These are phyloP conservation scores for Raphanus hybrid DNA, from an alignment of 441 rosid species.

Conservation along the genomic window DNA sequence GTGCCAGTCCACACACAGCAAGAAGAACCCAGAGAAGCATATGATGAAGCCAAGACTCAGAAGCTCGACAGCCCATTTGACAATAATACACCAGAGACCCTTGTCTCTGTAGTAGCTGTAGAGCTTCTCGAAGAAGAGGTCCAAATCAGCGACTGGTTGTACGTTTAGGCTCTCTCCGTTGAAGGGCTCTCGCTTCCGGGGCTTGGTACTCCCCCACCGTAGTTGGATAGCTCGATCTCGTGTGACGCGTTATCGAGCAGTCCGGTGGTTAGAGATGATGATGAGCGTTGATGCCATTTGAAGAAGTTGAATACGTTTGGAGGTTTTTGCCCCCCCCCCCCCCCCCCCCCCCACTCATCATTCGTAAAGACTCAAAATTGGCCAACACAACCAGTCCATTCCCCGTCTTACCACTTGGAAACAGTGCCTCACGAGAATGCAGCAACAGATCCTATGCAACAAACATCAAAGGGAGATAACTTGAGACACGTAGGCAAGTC, in stretches of 20 bases:
- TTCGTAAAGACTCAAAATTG: conserved; percentile 58
- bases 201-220: conserved; percentile 77
- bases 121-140: conserved; percentile 88
- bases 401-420: conserved; percentile 48
- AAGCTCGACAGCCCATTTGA: conserved; percentile 97
- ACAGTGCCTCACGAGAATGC: conserved; percentile 15
- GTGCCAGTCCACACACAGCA: conserved; percentile 94
- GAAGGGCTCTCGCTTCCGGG: conserved; percentile 99
- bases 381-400: conserved; percentile 81
- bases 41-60: conserved; percentile 87
- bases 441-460: not conserved
- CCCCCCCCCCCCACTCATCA: conserved; percentile 87
- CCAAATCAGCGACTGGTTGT: conserved; percentile 90
- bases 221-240: conserved; percentile 86
- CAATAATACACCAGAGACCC: conserved; percentile 96
- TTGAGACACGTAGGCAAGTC: no score
- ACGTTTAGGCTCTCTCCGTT: conserved; percentile 87
- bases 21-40: conserved; percentile 95
- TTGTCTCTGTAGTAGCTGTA: conserved; percentile 92
- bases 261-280: conserved; percentile 64
- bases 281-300: conserved; percentile 66
- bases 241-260: conserved; percentile 80
- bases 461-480: no score
- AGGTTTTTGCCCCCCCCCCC: conserved; percentile 66
- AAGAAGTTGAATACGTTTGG: conserved; percentile 64